Percentiles rank a stretch among this genome's conserved stretches.
These are phyloP conservation scores for Mycena filopes DNA, from an alignment of 768 basidiomycete genomes.

Conservation along the genomic window DNA sequence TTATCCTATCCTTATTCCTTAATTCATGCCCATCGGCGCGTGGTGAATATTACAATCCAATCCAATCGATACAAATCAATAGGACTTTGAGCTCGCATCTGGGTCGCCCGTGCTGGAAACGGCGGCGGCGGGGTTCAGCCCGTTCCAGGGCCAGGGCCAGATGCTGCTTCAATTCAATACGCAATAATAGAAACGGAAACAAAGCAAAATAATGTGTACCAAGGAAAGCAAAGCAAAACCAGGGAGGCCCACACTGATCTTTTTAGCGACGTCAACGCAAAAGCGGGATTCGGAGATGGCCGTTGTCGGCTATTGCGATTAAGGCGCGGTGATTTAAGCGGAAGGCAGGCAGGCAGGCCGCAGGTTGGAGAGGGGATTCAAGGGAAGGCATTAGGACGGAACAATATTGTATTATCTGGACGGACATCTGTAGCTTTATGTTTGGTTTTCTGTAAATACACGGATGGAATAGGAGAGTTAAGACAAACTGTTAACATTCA, in stretches of 20 bases:
- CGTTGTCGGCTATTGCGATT: slow-evolving; percentile 16
- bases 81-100: slow-evolving; percentile 49
- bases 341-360: too few species aligned
- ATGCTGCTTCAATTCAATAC: slow-evolving; percentile 34
- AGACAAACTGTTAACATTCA: neutral
- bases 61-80: slow-evolving; percentile 12
- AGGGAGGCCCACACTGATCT: neutral
- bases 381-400: neutral
- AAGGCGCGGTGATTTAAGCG: neutral
- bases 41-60: slow-evolving; percentile 23
- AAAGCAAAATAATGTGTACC: slow-evolving; percentile 3
- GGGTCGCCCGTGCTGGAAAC: slow-evolving; percentile 45
- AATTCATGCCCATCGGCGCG: slow-evolving; percentile 12
- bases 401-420: neutral
- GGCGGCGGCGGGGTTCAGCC: neutral
- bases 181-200: neutral
- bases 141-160: slow-evolving; percentile 23
- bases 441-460: neutral
- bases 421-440: slow-evolving; percentile 5
- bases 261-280: slow-evolving; percentile 24
- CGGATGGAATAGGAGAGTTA: neutral
- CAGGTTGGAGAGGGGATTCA: too few species aligned
- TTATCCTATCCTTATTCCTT: slow-evolving; percentile 23
- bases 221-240: neutral
- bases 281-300: slow-evolving; percentile 5